phyloP scores from a whole-genome alignment of 2,329 filamentous ascomycete species.

The Metarhizium anisopliae region DNA sequence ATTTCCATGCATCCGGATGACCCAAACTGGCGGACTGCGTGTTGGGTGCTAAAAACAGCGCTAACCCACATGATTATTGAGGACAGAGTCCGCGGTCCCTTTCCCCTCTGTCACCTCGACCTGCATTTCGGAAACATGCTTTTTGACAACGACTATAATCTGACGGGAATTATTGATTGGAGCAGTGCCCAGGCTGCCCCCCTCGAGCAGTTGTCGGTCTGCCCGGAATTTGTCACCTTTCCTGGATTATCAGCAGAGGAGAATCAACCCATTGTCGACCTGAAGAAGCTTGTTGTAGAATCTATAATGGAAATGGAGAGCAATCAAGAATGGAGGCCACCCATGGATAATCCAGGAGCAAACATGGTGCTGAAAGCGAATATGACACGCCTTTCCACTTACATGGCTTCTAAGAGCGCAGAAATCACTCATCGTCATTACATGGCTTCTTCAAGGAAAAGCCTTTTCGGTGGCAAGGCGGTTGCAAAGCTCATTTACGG shows the following conservation, averaged over 20 bases:
- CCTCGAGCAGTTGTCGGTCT: constrained; percentile 25
- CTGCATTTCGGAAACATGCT: constrained; percentile 30
- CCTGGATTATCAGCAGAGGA: constrained; percentile 18
- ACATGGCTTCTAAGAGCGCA: constrained; percentile 13
- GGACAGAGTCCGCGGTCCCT: constrained; percentile 22
- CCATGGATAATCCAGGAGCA: constrained; percentile 6
- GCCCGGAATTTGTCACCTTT: constrained; percentile 22
- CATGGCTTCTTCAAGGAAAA: constrained; percentile 12
- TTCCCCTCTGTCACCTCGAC: constrained; percentile 24
- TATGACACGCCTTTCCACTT: constrained; percentile 11
- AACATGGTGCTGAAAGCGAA: neutral
- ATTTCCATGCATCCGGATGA: constrained; percentile 13
- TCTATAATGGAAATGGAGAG: constrained; percentile 9
- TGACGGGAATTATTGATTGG: constrained; percentile 28
- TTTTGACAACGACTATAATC: constrained; percentile 31
- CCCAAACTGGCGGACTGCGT: constrained; percentile 19
- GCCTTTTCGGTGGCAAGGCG: constrained; percentile 11
- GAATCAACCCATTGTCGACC: constrained; percentile 15
- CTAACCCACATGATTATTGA: constrained; percentile 20
- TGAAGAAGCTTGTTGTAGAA: constrained; percentile 8
- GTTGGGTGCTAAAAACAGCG: constrained; percentile 21
- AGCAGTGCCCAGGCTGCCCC: constrained; percentile 23
- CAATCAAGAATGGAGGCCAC: constrained; percentile 1
- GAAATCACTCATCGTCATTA: constrained; percentile 14
- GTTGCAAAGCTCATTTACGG: constrained; percentile 14